Evolutionary conservation across 768 basidiomycete species (phyloP), one percentile per base, ranked within the genome.

Genomic region (Candolleomyces eurysporus): DNA sequence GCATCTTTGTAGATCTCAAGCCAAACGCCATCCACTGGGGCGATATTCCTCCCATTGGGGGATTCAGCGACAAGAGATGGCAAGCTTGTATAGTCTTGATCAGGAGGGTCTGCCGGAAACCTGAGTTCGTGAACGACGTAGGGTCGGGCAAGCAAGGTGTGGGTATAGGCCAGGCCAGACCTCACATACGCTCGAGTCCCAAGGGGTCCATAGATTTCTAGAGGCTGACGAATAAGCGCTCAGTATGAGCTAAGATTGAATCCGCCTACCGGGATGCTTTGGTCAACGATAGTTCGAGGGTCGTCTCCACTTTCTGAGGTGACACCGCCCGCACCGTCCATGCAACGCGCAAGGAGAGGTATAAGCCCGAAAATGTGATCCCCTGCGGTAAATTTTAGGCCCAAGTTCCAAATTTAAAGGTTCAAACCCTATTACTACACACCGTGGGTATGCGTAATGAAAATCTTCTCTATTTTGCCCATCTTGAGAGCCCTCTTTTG

Each of bases 361-460:
- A 86, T 66, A 7, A 92, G 68, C 8, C 91, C 92, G 69, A 91
- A 90, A 26, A 92, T 89, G 70, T 94, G 91, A 72, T 92, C 90
- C 3, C 91, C 91, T 92, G 67, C n/a, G 11, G 8, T 36, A 63
- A 40, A 9, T 21, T 22, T 4, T 11, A 52, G 51, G 60, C 61
- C 9, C 30, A 48, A 66, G 36, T 48, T 60, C 36, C 32, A 26
- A 46, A n/a, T n/a, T n/a, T n/a, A n/a, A 31, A 19, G 30, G 2
- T 31, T 45, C 26, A 26, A n/a, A 40, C 42, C 39, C 19, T 16
- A 10, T 13, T 26, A 67, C 76, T 40, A n/a, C n/a, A n/a, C 59
- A 91, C 93, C 92, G 75, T 95, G 94, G 0, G 90, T 90, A 74
- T 96, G 94, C 0, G 94, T 94, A 61, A 95, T 86, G 71, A 94